Conservation (phyloP, 2,329 filamentous ascomycete genomes). For the Fusarium circinatum region DNA sequence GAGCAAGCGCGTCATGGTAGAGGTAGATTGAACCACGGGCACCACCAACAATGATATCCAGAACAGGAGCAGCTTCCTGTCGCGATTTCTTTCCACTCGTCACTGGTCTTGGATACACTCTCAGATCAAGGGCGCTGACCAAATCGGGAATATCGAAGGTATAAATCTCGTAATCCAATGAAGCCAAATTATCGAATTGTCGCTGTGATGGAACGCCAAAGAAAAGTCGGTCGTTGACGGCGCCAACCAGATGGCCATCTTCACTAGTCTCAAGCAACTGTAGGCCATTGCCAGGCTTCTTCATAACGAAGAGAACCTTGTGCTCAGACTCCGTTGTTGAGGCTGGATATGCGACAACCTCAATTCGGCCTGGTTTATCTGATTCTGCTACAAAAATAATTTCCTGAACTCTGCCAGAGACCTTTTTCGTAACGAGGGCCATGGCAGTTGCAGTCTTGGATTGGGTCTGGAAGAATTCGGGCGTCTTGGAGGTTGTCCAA, state of each 20-base stretch:
- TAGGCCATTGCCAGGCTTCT: constrained; percentile 50
- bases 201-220: constrained; percentile 45
- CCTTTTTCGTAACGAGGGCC: constrained; percentile 52
- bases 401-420: constrained; percentile 53
- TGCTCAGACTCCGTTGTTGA: constrained; percentile 43
- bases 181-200: constrained; percentile 37
- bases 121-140: constrained; percentile 74
- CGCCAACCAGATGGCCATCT: constrained; percentile 65
- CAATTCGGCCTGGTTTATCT: constrained; percentile 46
- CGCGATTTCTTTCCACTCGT: constrained; percentile 41
- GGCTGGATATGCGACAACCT: constrained; percentile 60
- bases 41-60: constrained; percentile 85
- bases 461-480: constrained; percentile 54
- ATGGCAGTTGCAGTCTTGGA: constrained; percentile 60
- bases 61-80: constrained; percentile 48
- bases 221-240: constrained; percentile 52
- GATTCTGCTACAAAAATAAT: constrained; percentile 60
- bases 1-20: constrained; percentile 79
- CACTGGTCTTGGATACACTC: constrained; percentile 48
- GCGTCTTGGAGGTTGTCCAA: constrained; percentile 61
- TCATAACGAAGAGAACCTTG: constrained; percentile 52
- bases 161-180: constrained; percentile 63
- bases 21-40: constrained; percentile 80
- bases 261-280: constrained; percentile 60
- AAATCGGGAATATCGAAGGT: constrained; percentile 69